Base-by-base conservation (phyloP, 768 basidiomycete genomes). In the Daedalea quercina region DNA sequence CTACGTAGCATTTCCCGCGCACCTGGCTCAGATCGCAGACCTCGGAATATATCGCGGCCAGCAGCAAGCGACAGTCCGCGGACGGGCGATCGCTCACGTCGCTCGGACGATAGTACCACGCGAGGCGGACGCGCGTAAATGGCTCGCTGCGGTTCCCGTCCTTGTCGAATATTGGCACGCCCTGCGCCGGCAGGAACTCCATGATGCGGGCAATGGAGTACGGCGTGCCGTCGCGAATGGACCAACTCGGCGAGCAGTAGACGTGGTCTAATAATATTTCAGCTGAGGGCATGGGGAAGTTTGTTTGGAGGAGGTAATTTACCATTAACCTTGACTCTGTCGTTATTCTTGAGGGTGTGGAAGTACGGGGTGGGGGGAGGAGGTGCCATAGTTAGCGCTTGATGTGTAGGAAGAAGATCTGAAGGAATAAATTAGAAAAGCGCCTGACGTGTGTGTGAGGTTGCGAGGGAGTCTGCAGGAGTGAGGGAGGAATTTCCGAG, bases 191-290 rank as follows among this genome's bases (percentile, higher is more conserved):
- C 17, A 97, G 76, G 63, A 97, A 94, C 70, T 94, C 91, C 87
- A 99, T 95, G 72, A 99, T 91, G 61, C 95, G 85, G 46, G 90
- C 94, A 54, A 99, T 83, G 41, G 90, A 89, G 70, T 96, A 98
- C 53, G 96, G 94, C 55, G 93, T 92, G 62, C 92, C 91, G 66
- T 96, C 94, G 56, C 94, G 82, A 55, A 88, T 78, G 52, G 85
- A 80, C 93, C 93, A 97, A 56, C 84, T 87, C 26, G 93, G 89
- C 28, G 94, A 93, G 71, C 92, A 92, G 67, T 96, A 98, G 61
- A 97, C 94, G 73, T 97, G 94, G 70, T 97, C 95, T 96, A 62
- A 17, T 41, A 52, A 65, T 69, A 78, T 71, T 76, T 55, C 12
- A 61, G 58, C 41, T 44, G 54, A 23, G 69, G 65, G 71, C 63